Percentiles rank a stretch among this genome's conserved stretches.
These are phyloP conservation scores for Pelomyxa schiedti DNA, from an alignment of 78 protist species.

Conservation along the genomic window DNA sequence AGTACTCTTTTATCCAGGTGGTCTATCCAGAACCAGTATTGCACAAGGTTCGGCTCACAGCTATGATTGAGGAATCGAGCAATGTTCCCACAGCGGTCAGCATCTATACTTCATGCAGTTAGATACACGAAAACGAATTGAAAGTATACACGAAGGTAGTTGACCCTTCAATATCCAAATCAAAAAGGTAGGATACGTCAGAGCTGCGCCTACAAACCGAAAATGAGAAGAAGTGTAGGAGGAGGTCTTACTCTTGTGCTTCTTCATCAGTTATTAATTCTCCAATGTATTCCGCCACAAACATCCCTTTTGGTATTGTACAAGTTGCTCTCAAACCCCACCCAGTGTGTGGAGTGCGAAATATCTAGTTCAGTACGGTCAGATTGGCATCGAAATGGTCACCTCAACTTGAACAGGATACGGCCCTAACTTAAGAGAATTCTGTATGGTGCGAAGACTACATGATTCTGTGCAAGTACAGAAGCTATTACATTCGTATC, in stretches of 20 bases:
- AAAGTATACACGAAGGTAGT: background rate
- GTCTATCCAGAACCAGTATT: conserved; percentile 8
- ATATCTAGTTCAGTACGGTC: too few species aligned
- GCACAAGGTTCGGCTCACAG: conserved; percentile 45
- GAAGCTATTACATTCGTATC: too few species aligned
- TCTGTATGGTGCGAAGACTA: too few species aligned
- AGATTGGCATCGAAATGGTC: too few species aligned
- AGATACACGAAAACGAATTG: background rate
- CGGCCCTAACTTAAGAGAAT: too few species aligned
- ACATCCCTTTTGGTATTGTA: conserved; percentile 19
- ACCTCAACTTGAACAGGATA: too few species aligned
- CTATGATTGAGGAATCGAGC: conserved; percentile 58
- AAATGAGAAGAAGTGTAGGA: too few species aligned
- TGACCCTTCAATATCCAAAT: conserved; percentile 1
- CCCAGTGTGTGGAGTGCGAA: too few species aligned
- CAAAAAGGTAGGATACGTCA: conserved; percentile 51
- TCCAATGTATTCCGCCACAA: conserved; percentile 61
- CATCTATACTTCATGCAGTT: conserved; percentile 27
- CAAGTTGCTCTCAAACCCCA: conserved; percentile 41
- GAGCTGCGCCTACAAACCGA: too few species aligned
- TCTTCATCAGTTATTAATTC: conserved; percentile 38
- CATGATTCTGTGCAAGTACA: too few species aligned
- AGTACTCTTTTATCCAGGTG: too few species aligned
- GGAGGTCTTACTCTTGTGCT: conserved; percentile 21
- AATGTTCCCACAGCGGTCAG: conserved; percentile 27